Evolutionary conservation across 2,329 filamentous ascomycete species (phyloP).

Genomic region (Aspergillus ruber): DNA sequence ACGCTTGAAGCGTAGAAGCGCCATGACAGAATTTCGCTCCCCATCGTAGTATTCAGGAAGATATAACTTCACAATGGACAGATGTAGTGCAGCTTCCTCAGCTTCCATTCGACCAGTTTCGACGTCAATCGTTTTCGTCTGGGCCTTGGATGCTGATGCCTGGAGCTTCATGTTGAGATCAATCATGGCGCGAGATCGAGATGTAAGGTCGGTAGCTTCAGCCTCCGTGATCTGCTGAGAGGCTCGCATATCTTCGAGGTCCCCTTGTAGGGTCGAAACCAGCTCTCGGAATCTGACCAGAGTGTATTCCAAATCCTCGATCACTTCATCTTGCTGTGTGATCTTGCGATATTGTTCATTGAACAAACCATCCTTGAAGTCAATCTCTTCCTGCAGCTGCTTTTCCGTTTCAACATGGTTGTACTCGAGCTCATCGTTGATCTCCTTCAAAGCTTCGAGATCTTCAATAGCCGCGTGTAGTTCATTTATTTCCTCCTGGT

Average conservation of each 20-base stretch:
- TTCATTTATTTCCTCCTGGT: slow-evolving; percentile 77
- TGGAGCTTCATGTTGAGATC: slow-evolving; percentile 94
- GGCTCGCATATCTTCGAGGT: slow-evolving; percentile 85
- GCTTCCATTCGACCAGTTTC: slow-evolving; percentile 82
- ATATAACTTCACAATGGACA: slow-evolving; percentile 83
- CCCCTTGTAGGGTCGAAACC: slow-evolving; percentile 75
- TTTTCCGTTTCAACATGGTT: slow-evolving; percentile 92
- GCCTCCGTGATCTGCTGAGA: slow-evolving; percentile 88
- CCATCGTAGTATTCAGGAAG: slow-evolving; percentile 74
- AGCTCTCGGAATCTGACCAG: slow-evolving; percentile 82
- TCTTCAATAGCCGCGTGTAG: slow-evolving; percentile 77
- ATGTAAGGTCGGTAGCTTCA: slow-evolving; percentile 84
- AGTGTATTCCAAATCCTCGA: slow-evolving; percentile 87
- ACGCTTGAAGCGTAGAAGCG: slow-evolving; percentile 79
- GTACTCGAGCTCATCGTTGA: slow-evolving; percentile 88
- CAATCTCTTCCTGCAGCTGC: slow-evolving; percentile 88
- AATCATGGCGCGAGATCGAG: slow-evolving; percentile 87
- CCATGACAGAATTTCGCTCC: slow-evolving; percentile 80
- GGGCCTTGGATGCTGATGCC: slow-evolving; percentile 80
- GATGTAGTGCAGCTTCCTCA: slow-evolving; percentile 79
- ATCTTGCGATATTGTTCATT: slow-evolving; percentile 71
- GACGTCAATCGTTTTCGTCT: slow-evolving; percentile 88
- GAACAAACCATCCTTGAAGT: slow-evolving; percentile 78
- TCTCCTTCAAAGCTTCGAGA: slow-evolving; percentile 79
- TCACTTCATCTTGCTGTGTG: slow-evolving; percentile 67